phyloP scores from a whole-genome alignment of 371 early-diverging fungal species.

The Parasitella parasitica region DNA sequence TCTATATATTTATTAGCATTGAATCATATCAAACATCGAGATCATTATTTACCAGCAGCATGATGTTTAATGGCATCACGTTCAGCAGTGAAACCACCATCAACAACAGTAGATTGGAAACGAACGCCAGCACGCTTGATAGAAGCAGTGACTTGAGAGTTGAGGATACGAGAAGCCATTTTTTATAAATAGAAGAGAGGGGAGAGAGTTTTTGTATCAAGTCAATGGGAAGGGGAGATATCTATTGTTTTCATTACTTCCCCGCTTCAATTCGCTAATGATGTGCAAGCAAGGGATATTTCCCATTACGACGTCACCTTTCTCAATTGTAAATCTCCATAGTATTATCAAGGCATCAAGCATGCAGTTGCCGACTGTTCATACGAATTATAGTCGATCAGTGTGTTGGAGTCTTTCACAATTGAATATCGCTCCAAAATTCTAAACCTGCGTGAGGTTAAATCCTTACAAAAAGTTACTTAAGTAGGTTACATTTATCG shows the following conservation, averaged over 20 bases:
- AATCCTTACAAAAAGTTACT: too few species aligned
- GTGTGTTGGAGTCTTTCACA: too few species aligned
- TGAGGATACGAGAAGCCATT: slow-evolving; percentile 24
- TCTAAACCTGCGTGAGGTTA: too few species aligned
- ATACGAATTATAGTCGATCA: background rate
- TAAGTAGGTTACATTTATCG: too few species aligned
- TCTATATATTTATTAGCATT: slow-evolving; percentile 13
- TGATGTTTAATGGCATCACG: slow-evolving; percentile 50
- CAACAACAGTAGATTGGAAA: slow-evolving; percentile 34
- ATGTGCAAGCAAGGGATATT: slow-evolving; percentile 1
- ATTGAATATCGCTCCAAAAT: too few species aligned
- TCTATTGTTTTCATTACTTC: background rate
- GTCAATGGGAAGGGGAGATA: background rate
- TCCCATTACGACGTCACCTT: background rate
- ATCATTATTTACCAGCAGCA: slow-evolving; percentile 36
- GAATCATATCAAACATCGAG: background rate
- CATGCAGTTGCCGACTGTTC: background rate
- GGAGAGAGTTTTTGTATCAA: background rate
- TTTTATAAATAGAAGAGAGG: background rate
- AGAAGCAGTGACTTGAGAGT: slow-evolving; percentile 29
- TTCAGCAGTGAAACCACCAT: slow-evolving; percentile 31
- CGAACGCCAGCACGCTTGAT: slow-evolving; percentile 47
- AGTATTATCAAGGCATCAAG: too few species aligned
- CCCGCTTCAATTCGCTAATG: background rate
- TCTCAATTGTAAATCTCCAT: background rate